Evolutionary conservation across 495 filamentous ascomycete genomes (phyloP).

Genomic region (Usnea hakonensis): DNA sequence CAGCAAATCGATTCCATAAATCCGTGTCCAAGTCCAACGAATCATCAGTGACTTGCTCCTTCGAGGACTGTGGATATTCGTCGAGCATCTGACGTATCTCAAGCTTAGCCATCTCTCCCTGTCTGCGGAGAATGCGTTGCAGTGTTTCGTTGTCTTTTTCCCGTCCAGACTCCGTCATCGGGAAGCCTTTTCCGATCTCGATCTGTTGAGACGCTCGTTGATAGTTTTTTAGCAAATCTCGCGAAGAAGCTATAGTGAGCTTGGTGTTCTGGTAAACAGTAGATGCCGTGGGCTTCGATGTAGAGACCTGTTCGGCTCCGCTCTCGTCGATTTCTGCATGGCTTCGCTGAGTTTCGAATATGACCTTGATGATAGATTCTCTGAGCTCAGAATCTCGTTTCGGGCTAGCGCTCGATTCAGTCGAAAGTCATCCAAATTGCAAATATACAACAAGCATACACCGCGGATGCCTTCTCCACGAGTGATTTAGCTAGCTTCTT

Average conservation of each 20-base stretch:
- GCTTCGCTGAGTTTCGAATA: not conserved
- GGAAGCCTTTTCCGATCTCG: not conserved
- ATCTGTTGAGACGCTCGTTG: constrained; percentile 11
- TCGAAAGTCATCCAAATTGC: not conserved
- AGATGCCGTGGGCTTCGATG: not conserved
- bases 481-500: not conserved
- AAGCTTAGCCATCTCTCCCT: constrained; percentile 7
- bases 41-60: not conserved
- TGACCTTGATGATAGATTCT: not conserved
- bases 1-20: constrained; percentile 11
- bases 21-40: not conserved
- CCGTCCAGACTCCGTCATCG: constrained; percentile 5
- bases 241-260: constrained; percentile 5
- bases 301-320: not conserved
- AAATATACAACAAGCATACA: constrained; percentile 6
- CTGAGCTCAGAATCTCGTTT: not conserved
- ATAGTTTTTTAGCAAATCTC: constrained; percentile 14
- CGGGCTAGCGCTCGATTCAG: not conserved
- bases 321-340: not conserved
- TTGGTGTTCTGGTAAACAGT: constrained; percentile 8
- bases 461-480: constrained; percentile 2
- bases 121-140: constrained; percentile 3
- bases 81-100: not conserved
- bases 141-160: constrained; percentile 14
- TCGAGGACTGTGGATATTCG: not conserved